Evolutionary conservation across 1,139 yeast genomes (phyloP).

Genomic region (Yamadazyma diddensiae): DNA sequence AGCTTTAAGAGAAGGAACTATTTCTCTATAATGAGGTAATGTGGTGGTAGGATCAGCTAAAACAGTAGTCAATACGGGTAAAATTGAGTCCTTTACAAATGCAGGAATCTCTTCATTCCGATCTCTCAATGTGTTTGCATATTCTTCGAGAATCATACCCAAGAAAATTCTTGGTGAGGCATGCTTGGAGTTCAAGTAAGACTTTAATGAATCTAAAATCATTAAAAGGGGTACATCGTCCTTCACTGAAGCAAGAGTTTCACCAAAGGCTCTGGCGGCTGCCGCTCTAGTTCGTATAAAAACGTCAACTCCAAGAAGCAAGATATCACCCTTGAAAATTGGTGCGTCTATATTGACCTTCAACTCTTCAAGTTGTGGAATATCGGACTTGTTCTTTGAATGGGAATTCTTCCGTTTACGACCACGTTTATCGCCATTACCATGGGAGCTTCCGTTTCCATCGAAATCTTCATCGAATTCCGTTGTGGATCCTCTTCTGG

Average conservation of each 20-base stretch:
- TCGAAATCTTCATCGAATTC: constrained; percentile 18
- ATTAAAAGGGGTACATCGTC: constrained; percentile 33
- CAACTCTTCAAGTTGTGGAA: constrained; percentile 53
- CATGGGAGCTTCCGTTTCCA: constrained; percentile 7
- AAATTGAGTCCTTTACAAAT: constrained; percentile 19
- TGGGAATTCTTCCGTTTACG: constrained; percentile 32
- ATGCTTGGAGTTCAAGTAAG: constrained; percentile 55
- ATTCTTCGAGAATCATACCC: constrained; percentile 71
- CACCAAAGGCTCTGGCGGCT: constrained; percentile 77
- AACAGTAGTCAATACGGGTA: constrained; percentile 27
- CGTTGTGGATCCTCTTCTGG: constrained; percentile 18
- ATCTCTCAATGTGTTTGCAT: constrained; percentile 42
- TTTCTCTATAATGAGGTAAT: constrained; percentile 69
- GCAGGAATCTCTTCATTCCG: constrained; percentile 16
- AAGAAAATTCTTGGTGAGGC: constrained; percentile 78
- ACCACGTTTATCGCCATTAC: constrained; percentile 22
- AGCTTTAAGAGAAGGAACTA: constrained; percentile 82
- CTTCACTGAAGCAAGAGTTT: constrained; percentile 55
- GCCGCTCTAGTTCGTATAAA: constrained; percentile 74
- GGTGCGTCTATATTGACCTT: constrained; percentile 90
- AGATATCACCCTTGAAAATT: constrained; percentile 85
- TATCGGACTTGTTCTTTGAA: constrained; percentile 32
- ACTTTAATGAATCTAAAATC: constrained; percentile 38
- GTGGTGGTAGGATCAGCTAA: constrained; percentile 42
- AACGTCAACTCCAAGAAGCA: constrained; percentile 73